phyloP scores from a whole-genome alignment of 1,139 yeast species.

The Protomyces inouyei region DNA sequence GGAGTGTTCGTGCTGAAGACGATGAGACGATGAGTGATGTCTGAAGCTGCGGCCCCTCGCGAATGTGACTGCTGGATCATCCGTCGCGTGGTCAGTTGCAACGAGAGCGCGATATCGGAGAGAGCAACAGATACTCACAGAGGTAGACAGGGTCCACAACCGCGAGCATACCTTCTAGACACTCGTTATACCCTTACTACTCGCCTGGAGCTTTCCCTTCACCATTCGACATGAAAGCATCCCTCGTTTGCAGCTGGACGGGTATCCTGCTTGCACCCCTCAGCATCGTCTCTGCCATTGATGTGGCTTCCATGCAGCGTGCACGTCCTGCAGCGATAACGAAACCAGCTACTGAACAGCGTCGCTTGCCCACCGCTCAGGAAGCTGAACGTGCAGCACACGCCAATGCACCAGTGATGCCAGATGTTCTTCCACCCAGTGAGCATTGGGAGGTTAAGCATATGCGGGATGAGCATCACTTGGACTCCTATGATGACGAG shows the following conservation, averaged over 20 bases:
- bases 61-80: neutral
- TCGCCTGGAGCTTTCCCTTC: too few species aligned
- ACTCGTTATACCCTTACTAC: too few species aligned
- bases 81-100: too few species aligned
- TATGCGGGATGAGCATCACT: slow-evolving; percentile 23
- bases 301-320: neutral
- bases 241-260: neutral
- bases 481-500: slow-evolving; percentile 22
- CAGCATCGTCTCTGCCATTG: neutral
- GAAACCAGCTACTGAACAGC: too few species aligned
- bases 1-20: neutral
- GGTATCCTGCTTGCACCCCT: neutral
- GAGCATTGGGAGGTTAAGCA: slow-evolving; percentile 24
- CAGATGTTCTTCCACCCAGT: neutral
- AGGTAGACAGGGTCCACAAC: too few species aligned
- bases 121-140: too few species aligned
- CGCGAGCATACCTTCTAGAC: too few species aligned
- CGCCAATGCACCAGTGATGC: neutral
- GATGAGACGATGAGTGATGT: neutral
- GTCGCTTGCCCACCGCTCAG: neutral
- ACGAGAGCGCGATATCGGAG: too few species aligned
- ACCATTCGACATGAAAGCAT: neutral
- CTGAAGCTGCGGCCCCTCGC: neutral
- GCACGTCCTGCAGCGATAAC: neutral
- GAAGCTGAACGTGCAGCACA: neutral